Percentiles rank a stretch among this genome's conserved stretches.
Evolutionary conservation across 345 rosid species (phyloP).

Genomic region (Turritis glabra): DNA sequence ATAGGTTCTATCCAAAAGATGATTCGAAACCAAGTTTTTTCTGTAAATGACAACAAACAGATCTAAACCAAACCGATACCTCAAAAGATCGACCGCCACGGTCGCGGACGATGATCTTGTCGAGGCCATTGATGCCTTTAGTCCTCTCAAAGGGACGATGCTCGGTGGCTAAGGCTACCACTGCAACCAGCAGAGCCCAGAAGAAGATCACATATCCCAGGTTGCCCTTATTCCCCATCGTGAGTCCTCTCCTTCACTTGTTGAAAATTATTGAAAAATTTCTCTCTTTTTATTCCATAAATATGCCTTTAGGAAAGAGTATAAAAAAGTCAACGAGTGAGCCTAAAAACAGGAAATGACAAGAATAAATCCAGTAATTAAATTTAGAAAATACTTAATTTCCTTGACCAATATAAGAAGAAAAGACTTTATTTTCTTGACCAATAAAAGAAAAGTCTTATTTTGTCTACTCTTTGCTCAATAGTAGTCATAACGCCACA

Average conservation of each 20-base stretch:
- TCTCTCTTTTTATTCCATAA: neutral
- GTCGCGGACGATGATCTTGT: slow-evolving; percentile 68
- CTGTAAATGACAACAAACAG: neutral
- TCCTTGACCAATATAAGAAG: slow-evolving; percentile 9
- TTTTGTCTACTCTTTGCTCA: neutral
- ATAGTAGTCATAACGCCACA: neutral
- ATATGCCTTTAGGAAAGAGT: neutral
- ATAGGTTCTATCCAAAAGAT: neutral
- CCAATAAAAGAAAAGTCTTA: slow-evolving; percentile 7
- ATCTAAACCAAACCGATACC: slow-evolving; percentile 44
- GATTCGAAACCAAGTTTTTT: neutral
- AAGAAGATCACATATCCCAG: slow-evolving; percentile 10
- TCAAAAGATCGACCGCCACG: slow-evolving; percentile 61
- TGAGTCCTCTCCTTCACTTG: neutral
- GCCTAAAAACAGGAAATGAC: neutral
- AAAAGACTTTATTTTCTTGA: neutral
- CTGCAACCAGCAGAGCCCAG: slow-evolving; percentile 27
- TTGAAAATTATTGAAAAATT: neutral
- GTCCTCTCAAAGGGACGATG: slow-evolving; percentile 42
- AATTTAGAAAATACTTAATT: slow-evolving; percentile 14
- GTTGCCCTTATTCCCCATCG: slow-evolving; percentile 8
- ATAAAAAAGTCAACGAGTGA: slow-evolving; percentile 1
- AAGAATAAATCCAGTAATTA: neutral
- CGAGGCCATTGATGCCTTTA: slow-evolving; percentile 74
- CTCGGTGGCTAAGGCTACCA: slow-evolving; percentile 23